Evolutionary conservation across 306 rosid genomes (phyloP).

Genomic region (Cicer judaicum): DNA sequence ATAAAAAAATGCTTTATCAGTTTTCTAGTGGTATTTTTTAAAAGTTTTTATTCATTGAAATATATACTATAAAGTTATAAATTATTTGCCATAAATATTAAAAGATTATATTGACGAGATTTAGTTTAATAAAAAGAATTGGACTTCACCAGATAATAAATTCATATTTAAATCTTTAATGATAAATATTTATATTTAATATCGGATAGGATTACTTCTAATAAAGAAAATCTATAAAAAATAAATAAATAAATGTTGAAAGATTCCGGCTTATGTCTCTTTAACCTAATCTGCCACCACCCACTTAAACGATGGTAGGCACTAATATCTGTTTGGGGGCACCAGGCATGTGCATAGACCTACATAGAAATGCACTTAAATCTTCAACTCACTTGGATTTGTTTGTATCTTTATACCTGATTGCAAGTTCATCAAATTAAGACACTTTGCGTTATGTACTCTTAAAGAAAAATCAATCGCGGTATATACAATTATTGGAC

Average conservation of each 20-base stretch:
- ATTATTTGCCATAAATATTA: not conserved
- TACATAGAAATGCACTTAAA: not conserved
- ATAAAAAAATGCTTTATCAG: not conserved
- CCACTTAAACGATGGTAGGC: conserved; percentile 39
- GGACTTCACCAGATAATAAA: too few relatives aligned
- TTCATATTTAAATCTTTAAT: too few relatives aligned
- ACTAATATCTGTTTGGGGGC: conserved; percentile 27
- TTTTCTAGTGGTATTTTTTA: not conserved
- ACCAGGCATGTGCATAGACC: conserved; percentile 29
- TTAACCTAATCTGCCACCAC: conserved; percentile 38
- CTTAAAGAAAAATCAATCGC: too few relatives aligned
- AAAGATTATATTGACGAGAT: not conserved
- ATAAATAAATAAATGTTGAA: not conserved
- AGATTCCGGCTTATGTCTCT: not conserved
- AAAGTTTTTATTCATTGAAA: not conserved
- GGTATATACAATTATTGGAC: too few relatives aligned
- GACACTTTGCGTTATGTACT: not conserved
- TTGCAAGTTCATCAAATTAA: not conserved
- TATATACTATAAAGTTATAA: not conserved
- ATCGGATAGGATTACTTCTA: too few relatives aligned
- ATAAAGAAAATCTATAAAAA: too few relatives aligned
- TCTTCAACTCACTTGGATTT: conserved; percentile 5
- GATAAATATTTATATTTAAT: too few relatives aligned
- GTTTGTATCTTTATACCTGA: not conserved
- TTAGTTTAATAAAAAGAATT: too few relatives aligned